Evolutionary conservation across 345 rosid genomes (phyloP), one percentile per base, ranked within the genome.

Genomic region (Arabidopsis arenosa): DNA sequence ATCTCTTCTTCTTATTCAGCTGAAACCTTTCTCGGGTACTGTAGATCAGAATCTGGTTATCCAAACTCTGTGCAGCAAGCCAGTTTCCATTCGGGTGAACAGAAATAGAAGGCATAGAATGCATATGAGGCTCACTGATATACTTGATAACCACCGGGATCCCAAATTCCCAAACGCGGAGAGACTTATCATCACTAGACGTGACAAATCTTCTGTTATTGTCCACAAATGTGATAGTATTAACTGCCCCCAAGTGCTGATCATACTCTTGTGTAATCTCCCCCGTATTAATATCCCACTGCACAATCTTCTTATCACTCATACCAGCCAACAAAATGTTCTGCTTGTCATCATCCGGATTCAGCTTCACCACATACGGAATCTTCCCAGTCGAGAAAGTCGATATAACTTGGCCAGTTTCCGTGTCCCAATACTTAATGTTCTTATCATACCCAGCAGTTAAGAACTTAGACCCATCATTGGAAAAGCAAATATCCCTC

Each of bases 281-380:
- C 68, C 96, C 96, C 0, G 93, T 62, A n/a, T 89, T 90, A 81
- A 95, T 90, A 85, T 95, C 99, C 99, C 99, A 95, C 80, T 95
- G 99, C 63, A 92, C 98, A 54, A 95, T 95, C 91, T 95, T 95
- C 84, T 95, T 95, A 87, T 92, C 98, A 45, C 98, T 95, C 99
- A 95, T 92, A 33, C 98, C 99, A 0, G 97, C 99, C 84, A 95
- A 86, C 81, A 95, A 80, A 68, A 92, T 86, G 54, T 89, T 92
- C 88, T 92, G 99, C 83, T 95, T 95, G 74, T 95, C 98, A 55
- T 92, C 93, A 75, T 92, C 97, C 0, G 98, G 99, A 76, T 95
- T 91, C 60, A 95, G 85, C 86, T 88, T 95, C 41, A 92, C 98
- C 4, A 92, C 98, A 73, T 89, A 95, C 0, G 99, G 99, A 70